A percentile compares a stretch with the other conserved stretches of the same genome.
These are phyloP conservation scores for Anisodus tanguticus DNA, from an alignment of 257 asterid genomes.

Conservation along the genomic window DNA sequence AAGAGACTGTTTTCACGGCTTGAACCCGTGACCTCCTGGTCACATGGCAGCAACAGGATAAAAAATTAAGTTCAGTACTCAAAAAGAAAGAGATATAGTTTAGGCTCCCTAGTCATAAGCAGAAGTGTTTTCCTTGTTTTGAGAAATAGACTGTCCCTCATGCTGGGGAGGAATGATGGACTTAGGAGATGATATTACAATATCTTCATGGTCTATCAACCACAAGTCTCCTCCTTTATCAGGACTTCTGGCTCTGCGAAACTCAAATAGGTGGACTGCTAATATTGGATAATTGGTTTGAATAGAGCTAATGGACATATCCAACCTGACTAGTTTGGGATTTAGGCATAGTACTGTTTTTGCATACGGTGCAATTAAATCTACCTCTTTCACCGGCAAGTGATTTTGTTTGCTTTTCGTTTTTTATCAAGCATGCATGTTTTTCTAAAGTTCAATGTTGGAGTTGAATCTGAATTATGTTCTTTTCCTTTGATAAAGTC, in stretches of 20 bases:
- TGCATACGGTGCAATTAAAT: neutral
- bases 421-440: neutral
- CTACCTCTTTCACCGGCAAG: neutral
- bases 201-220: neutral
- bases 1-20: too few species aligned
- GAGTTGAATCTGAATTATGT: neutral
- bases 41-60: neutral
- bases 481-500: slow-evolving; percentile 46
- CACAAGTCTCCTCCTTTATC: neutral
- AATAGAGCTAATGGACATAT: neutral
- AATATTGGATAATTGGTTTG: neutral
- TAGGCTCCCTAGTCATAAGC: neutral
- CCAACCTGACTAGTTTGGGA: neutral
- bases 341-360: neutral
- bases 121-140: neutral
- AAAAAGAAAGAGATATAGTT: neutral
- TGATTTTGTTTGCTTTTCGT: slow-evolving; percentile 1
- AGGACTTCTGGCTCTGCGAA: neutral
- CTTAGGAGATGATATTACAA: neutral
- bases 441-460: neutral
- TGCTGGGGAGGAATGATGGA: neutral
- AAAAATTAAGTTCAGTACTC: neutral
- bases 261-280: neutral
- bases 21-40: too few species aligned
- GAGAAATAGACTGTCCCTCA: neutral